Base-by-base conservation (phyloP, 768 basidiomycete genomes). In the Phaeotremella fagi region DNA sequence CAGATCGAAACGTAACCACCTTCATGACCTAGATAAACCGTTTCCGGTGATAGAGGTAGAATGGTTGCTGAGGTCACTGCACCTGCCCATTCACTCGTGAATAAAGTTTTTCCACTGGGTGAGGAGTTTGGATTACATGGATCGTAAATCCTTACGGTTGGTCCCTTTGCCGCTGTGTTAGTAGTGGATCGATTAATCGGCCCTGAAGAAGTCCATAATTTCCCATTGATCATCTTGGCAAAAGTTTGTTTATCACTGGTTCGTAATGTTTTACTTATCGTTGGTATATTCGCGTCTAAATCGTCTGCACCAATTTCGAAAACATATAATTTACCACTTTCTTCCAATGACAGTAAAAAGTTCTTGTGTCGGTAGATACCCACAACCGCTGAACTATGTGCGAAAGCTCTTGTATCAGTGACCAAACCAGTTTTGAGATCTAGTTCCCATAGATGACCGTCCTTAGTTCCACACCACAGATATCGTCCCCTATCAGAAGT, bases 1-100 rank as follows among this genome's bases (percentile, higher is more conserved):
- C 95, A 99, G n/a, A 92, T 77, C 1, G 85, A 85, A 57, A 98
- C 79, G 65, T 80, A 84, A 0, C 94, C 94, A 36, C 87, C 90
- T 72, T 98, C 92, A 63, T 99, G 94, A 0, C 87, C 90, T 28
- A 99, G 77, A 63, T 85, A 95, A 33, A 88, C 85, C 25, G 78
- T 73, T 1, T 81, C 78, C 0, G 84, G 84, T 18, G 82, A 78
- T 1, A 83, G 81, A 0, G 87, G 85, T 5, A 97, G 71, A 27
- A 88, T 77, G 0, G 90, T 83, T 0, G 85, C 89, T 28, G 84
- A 82, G 0, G 87, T 88, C 18, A 97, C 86, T 1, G 87, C 80
- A 0, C 92, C 94, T 4, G 87, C 81, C 69, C 71, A 70, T 49
- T 83, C 82, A 37, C 87, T 85, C 0, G 78, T 79, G 1, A 87